A percentile compares a stretch with the other conserved stretches of the same genome.
Evolutionary conservation across 345 rosid genomes (phyloP).

Genomic region (Ailanthus altissimus): DNA sequence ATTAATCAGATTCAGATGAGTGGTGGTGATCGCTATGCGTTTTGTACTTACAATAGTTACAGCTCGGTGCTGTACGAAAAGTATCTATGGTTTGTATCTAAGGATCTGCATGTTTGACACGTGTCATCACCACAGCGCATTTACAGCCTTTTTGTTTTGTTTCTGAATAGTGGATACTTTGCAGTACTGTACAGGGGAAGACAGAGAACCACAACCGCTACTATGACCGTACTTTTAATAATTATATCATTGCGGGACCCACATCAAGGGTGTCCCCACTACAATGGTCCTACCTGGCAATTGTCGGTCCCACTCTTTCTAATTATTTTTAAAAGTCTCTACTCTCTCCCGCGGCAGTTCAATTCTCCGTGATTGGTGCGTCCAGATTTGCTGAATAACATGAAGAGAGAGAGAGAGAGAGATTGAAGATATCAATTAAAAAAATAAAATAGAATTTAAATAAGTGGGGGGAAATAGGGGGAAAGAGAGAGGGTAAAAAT

Average conservation of each 20-base stretch:
- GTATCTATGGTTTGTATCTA: too few relatives aligned
- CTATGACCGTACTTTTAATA: background rate
- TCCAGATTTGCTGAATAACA: background rate
- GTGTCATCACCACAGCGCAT: background rate
- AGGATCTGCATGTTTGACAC: conserved; percentile 10
- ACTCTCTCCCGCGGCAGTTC: background rate
- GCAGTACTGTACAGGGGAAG: background rate
- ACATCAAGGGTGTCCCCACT: background rate
- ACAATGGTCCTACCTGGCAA: background rate
- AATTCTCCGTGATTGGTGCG: conserved; percentile 15
- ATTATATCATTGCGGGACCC: too few relatives aligned
- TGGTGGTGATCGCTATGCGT: background rate
- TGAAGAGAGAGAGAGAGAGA: background rate
- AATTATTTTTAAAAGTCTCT: too few relatives aligned
- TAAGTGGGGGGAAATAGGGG: background rate
- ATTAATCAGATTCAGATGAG: background rate
- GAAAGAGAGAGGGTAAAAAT: background rate
- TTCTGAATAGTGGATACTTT: too few relatives aligned
- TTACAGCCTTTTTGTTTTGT: background rate
- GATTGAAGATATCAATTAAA: background rate
- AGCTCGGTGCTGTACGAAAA: background rate
- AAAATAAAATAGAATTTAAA: background rate
- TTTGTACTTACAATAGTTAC: background rate
- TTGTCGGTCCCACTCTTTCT: background rate
- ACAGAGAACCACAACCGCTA: background rate